Percentiles rank a stretch among this genome's conserved stretches.
These are phyloP conservation scores for Ustilago bromivora DNA, from an alignment of 1,284 basidiomycete species.

Conservation along the genomic window DNA sequence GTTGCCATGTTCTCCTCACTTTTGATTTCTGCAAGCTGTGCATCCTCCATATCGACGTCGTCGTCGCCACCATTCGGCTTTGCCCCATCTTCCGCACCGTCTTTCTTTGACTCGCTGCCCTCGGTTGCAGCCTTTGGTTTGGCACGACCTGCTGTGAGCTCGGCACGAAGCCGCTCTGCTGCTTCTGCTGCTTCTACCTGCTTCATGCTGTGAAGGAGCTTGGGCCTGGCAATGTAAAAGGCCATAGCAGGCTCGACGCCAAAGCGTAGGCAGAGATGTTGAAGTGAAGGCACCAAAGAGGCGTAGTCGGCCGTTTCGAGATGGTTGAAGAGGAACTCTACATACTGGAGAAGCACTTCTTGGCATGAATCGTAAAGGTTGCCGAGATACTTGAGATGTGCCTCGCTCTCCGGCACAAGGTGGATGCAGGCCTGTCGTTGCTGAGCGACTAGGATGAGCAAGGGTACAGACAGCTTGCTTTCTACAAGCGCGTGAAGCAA, in stretches of 20 bases:
- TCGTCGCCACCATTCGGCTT: conserved; percentile 22
- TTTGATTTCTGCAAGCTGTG: conserved; percentile 10
- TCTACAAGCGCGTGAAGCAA: conserved; percentile 50
- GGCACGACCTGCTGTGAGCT: conserved; percentile 50
- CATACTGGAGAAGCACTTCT: conserved; percentile 66
- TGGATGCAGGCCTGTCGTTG: conserved; percentile 67
- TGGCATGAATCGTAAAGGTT: conserved; percentile 67
- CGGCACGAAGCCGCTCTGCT: conserved; percentile 47
- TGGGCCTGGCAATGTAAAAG: conserved; percentile 64
- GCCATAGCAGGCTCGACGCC: conserved; percentile 64
- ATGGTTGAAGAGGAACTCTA: conserved; percentile 64
- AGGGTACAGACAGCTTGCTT: conserved; percentile 59
- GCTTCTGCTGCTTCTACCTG: conserved; percentile 51
- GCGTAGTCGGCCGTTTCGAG: conserved; percentile 58
- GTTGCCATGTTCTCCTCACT: conserved; percentile 5
- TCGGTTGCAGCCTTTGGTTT: conserved; percentile 31
- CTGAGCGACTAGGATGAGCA: conserved; percentile 66
- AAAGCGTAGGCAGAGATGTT: conserved; percentile 57
- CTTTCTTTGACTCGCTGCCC: conserved; percentile 1
- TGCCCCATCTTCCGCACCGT: neutral
- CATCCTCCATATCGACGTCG: conserved; percentile 44
- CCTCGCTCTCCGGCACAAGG: conserved; percentile 60
- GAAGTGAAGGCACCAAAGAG: conserved; percentile 51
- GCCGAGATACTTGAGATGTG: conserved; percentile 66
- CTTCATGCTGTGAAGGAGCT: conserved; percentile 54